Conservation (phyloP, 164 flowering plant genomes). For the Saururus chinensis region DNA sequence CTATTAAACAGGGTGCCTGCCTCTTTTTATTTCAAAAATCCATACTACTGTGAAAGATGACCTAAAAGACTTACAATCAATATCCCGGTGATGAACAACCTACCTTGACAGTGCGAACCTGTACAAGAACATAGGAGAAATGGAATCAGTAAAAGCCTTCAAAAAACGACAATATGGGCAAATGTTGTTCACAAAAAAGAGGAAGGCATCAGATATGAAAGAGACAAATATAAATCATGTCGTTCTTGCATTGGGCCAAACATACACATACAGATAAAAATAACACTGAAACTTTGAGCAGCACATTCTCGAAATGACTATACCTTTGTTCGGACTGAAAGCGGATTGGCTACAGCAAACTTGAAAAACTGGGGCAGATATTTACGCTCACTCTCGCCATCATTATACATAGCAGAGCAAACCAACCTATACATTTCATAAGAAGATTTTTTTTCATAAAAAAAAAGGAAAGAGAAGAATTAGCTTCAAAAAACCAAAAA, state of each 20-base stretch:
- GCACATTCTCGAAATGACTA: neutral
- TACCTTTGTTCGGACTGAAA: constrained; percentile 97
- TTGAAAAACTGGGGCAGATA: constrained; percentile 97
- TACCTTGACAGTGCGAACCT: constrained; percentile 98
- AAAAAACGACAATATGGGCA: neutral
- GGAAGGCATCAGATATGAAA: too few relatives aligned
- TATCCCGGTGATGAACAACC: constrained; percentile 10
- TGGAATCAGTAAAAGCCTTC: neutral
- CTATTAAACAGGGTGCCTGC: too few relatives aligned
- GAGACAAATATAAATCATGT: too few relatives aligned
- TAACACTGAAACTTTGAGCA: neutral
- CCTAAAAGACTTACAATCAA: neutral
- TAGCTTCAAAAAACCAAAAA: neutral
- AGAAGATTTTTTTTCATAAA: neutral
- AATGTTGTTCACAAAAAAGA: neutral
- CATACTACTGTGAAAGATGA: too few relatives aligned
- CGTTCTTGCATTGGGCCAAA: too few relatives aligned
- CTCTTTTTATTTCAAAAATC: too few relatives aligned
- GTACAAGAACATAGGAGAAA: constrained; percentile 17
- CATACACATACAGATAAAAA: too few relatives aligned
- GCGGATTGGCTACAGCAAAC: constrained; percentile 91
- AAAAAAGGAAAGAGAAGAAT: neutral
- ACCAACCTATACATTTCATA: constrained; percentile 48
- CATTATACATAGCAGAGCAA: constrained; percentile 85
- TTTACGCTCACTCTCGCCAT: constrained; percentile 85